phyloP scores from a whole-genome alignment of 352 stramenopile species.

The Peronospora destructor region DNA sequence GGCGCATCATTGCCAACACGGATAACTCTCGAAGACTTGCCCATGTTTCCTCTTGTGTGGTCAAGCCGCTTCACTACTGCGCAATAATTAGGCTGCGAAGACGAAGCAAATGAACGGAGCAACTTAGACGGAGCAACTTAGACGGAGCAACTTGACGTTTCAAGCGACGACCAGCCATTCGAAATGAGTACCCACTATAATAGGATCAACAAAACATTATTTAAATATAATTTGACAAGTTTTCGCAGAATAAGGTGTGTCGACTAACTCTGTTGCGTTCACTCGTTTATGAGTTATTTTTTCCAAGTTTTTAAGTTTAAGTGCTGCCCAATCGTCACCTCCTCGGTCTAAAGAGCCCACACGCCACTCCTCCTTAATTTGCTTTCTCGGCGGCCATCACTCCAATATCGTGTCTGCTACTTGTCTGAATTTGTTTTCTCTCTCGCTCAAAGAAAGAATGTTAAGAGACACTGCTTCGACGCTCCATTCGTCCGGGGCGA shows the following conservation, averaged over 20 bases:
- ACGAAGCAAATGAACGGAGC: neutral
- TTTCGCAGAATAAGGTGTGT: no score
- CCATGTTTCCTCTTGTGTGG: constrained; percentile 33
- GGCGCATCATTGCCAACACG: constrained; percentile 66
- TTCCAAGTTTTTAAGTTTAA: neutral
- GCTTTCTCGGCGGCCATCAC: no score
- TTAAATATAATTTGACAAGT: no score
- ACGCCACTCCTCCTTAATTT: no score
- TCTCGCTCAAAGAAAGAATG: constrained; percentile 5
- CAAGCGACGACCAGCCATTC: constrained; percentile 20
- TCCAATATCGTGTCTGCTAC: constrained; percentile 9
- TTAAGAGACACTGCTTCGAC: constrained; percentile 7
- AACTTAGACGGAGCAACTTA: no score
- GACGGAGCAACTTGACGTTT: no score
- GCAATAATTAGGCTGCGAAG: constrained; percentile 9
- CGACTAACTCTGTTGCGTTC: no score
- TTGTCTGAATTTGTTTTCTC: constrained; percentile 8
- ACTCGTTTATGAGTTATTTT: no score
- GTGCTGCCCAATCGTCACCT: neutral
- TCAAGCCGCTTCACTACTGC: constrained; percentile 1
- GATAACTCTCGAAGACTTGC: constrained; percentile 70
- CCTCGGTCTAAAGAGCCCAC: no score
- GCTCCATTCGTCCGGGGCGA: constrained; percentile 16
- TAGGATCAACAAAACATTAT: neutral
- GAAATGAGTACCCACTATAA: neutral